Evolutionary conservation across 148 eudicot species (phyloP).

Genomic region (Rhododendron ovatum): DNA sequence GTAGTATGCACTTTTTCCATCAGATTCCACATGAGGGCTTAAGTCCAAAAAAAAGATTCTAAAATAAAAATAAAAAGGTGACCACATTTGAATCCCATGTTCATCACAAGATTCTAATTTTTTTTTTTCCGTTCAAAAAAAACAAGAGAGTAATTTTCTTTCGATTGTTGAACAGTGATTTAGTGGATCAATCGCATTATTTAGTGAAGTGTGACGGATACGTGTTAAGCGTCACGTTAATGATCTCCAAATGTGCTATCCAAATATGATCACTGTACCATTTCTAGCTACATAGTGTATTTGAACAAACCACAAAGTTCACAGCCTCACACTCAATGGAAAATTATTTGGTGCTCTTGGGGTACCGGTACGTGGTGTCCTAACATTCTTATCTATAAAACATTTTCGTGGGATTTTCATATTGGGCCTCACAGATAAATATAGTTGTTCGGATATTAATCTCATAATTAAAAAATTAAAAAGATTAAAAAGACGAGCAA

Average conservation of each 20-base stretch:
- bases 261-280: neutral
- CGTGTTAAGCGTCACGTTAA: neutral
- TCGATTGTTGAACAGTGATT: neutral
- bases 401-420: too few relatives aligned
- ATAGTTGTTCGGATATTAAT: too few relatives aligned
- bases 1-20: neutral
- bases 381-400: too few relatives aligned
- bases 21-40: neutral
- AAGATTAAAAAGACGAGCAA: too few relatives aligned
- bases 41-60: neutral
- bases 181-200: neutral
- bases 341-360: too few relatives aligned
- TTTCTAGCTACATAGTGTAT: neutral
- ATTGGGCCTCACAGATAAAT: too few relatives aligned
- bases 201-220: neutral
- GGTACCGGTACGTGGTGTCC: neutral
- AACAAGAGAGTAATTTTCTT: neutral
- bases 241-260: neutral
- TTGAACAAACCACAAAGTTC: neutral
- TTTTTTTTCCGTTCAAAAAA: too few relatives aligned
- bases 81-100: neutral
- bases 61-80: neutral
- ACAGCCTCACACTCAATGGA: too few relatives aligned
- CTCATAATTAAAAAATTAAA: too few relatives aligned
- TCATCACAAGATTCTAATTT: too few relatives aligned